Conservation (phyloP, 306 rosid genomes). For the Acacia crassicarpa region DNA sequence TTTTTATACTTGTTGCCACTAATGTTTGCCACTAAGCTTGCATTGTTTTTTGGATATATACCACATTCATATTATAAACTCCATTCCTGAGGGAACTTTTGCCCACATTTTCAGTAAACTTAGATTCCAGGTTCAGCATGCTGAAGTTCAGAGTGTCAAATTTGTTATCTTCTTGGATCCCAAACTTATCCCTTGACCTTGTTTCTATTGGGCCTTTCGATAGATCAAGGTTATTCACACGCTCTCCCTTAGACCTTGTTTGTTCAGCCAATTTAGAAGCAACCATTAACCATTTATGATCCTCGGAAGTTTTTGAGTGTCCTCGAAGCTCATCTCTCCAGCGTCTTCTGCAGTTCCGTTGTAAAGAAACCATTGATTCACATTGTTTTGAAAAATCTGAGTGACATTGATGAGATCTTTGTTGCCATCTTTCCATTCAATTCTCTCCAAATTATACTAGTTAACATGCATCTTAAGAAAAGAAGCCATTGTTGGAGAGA, state of each 20-base stretch:
- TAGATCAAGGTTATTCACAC: conserved; percentile 88
- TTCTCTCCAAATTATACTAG: no score
- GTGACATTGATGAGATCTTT: no score
- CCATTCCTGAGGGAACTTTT: conserved; percentile 67
- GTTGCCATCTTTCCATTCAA: no score
- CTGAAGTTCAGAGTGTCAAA: conserved; percentile 78
- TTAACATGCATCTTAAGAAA: no score
- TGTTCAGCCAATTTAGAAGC: conserved; percentile 97
- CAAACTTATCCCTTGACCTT: no score
- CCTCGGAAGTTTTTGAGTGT: conserved; percentile 87
- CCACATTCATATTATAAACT: conserved; percentile 66
- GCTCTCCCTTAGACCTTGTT: conserved; percentile 85
- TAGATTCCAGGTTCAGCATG: conserved; percentile 76
- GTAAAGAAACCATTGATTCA: no score
- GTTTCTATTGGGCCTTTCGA: no score
- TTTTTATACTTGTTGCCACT: conserved; percentile 60
- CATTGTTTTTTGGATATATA: conserved; percentile 76
- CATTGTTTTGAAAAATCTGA: no score
- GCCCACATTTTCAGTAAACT: conserved; percentile 56
- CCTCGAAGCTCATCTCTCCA: conserved; percentile 98
- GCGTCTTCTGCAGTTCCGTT: no score
- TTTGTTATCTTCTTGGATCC: conserved; percentile 91
- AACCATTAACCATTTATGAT: conserved; percentile 88
- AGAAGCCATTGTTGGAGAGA: no score
- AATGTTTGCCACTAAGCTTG: conserved; percentile 55